phyloP scores from a whole-genome alignment of 441 rosid species.

The Erodium trifolium region DNA sequence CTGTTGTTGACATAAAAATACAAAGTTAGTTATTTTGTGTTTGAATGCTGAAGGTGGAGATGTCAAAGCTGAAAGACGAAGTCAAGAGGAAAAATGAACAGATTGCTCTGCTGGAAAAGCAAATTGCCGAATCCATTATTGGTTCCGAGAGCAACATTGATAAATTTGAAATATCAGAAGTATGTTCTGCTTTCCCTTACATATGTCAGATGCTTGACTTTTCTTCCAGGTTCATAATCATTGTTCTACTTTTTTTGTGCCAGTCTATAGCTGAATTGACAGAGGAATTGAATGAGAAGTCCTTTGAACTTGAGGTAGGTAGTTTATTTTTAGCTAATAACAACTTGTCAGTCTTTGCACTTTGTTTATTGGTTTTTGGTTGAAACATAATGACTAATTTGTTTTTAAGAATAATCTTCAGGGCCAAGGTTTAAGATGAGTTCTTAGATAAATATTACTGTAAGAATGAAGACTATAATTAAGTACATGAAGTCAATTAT shows the following conservation, averaged over 20 bases:
- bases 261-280: slow-evolving; percentile 70
- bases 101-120: slow-evolving; percentile 67
- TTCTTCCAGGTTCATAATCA: slow-evolving; percentile 19
- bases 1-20: slow-evolving; percentile 17
- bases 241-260: slow-evolving; percentile 19
- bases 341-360: background rate
- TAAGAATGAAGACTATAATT: background rate
- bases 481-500: background rate
- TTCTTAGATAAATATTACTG: background rate
- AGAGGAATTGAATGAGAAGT: slow-evolving; percentile 79
- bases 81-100: slow-evolving; percentile 66
- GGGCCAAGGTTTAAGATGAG: background rate
- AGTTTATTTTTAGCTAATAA: slow-evolving; percentile 15
- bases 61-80: slow-evolving; percentile 49
- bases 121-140: slow-evolving; percentile 56
- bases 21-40: slow-evolving; percentile 22
- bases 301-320: slow-evolving; percentile 92
- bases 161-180: slow-evolving; percentile 55
- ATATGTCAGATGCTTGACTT: slow-evolving; percentile 4
- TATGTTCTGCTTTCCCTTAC: slow-evolving; percentile 24
- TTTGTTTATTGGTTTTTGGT: slow-evolving; percentile 9
- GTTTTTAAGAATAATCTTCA: background rate
- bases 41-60: slow-evolving; percentile 56
- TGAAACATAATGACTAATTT: background rate
- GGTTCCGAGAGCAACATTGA: slow-evolving; percentile 52